Base-by-base conservation (phyloP, 2,329 filamentous ascomycete species). In the Exophiala sp. region DNA sequence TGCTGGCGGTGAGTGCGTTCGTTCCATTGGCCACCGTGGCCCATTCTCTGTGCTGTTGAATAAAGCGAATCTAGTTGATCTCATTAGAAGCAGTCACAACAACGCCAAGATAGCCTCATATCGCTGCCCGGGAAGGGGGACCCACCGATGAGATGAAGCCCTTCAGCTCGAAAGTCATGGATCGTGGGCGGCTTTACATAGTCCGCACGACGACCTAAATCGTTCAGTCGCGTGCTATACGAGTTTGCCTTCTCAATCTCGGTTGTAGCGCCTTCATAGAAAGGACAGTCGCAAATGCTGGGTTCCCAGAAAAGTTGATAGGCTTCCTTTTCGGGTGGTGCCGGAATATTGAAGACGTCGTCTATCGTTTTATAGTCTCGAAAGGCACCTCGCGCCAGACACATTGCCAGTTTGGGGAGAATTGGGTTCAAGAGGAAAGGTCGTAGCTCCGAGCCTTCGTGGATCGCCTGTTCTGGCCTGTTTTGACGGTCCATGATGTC, bases 131-230 rank as follows among this genome's bases (percentile, higher is more conserved):
- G n/a, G n/a, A n/a, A n/a, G n/a, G 30, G 38, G 37, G 22, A 51
- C 43, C 1, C 13, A 51, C 37, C 38, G 14, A 51, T 51, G 4
- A 35, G 21, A 38, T 51, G 14, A 42, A 51, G 48, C 13, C 38
- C 48, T 51, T 51, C 14, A 47, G 48, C 50, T 49, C 44, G 18
- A 41, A 52, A 48, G 50, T 52, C 32, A 52, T 52, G 30, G 30
- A 32, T 40, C 13, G 40, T 48, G 6, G 39, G 45, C n/a, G 32
- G 44, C 32, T 52, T 52, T 22, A 41, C 10, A 45, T 52, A 48
- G 32, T 40, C 32, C 2, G 40, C 38, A 44, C 40, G 32, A 37
- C 21, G 39, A 39, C 50, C 45, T 44, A 48, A 44, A 52, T 38
- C 22, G n/a, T 48, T 40, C 9, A 48, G 38, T 52, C 30, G n/a